These are phyloP conservation scores for Hyphopichia burtonii DNA, from an alignment of 1,139 yeast species.

Conservation along the genomic window DNA sequence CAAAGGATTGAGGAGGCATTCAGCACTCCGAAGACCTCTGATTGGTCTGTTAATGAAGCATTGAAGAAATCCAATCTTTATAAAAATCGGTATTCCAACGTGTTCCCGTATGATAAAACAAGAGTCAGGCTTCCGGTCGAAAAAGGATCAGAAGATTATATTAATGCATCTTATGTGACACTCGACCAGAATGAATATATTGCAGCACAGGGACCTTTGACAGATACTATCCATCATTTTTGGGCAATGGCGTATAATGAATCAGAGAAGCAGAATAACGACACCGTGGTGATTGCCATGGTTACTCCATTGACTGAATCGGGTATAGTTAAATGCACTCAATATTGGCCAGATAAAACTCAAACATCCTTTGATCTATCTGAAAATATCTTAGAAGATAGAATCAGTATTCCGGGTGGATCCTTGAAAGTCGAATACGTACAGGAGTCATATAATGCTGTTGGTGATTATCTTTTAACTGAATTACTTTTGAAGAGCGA, in stretches of 20 bases:
- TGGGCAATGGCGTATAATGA: conserved; percentile 81
- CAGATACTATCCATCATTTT: conserved; percentile 61
- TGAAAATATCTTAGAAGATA: conserved; percentile 17
- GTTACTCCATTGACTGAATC: conserved; percentile 75
- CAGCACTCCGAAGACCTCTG: conserved; percentile 11
- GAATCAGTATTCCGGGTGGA: conserved; percentile 20
- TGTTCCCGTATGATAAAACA: conserved; percentile 41
- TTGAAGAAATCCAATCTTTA: conserved; percentile 12
- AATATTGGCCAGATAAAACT: conserved; percentile 64
- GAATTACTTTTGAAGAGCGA: conserved; percentile 23
- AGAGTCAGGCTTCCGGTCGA: conserved; percentile 31
- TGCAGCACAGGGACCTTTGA: conserved; percentile 63
- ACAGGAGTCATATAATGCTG: conserved; percentile 14
- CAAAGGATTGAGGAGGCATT: conserved; percentile 1
- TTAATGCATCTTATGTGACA: conserved; percentile 41
- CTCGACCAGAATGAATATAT: conserved; percentile 25
- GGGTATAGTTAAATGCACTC: conserved; percentile 61
- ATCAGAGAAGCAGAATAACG: conserved; percentile 32
- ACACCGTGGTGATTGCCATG: conserved; percentile 69
- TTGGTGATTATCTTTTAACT: conserved; percentile 29
- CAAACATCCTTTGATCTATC: conserved; percentile 20
- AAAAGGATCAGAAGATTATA: conserved; percentile 23
- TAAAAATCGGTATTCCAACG: conserved; percentile 44
- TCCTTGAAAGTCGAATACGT: conserved; percentile 19
- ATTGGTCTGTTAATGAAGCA: conserved; percentile 25